Conservation (phyloP, 352 stramenopile genomes). For the Ochromonadaceae sp. region DNA sequence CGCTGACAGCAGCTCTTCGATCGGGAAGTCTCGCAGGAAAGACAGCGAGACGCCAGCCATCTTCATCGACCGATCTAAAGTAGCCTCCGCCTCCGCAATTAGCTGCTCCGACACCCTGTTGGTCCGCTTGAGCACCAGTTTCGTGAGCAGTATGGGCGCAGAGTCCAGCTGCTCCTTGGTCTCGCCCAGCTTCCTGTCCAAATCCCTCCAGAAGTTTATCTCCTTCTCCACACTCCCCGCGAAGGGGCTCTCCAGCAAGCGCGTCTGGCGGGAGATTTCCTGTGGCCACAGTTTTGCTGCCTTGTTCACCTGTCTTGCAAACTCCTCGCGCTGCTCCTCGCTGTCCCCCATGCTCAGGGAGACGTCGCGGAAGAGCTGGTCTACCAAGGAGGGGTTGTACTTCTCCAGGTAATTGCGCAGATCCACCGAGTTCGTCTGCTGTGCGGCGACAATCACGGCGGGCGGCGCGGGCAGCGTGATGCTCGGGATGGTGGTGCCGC, state of each 20-base stretch:
- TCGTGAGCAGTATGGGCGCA: constrained; percentile 48
- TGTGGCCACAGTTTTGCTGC: constrained; percentile 5
- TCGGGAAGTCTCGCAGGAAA: constrained; percentile 70
- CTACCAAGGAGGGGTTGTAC: constrained; percentile 19
- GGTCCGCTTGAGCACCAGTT: constrained; percentile 68
- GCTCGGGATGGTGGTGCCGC: constrained; percentile 81
- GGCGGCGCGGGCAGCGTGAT: constrained; percentile 68
- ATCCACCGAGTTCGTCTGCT: constrained; percentile 28
- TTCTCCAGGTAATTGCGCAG: constrained; percentile 26
- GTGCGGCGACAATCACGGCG: constrained; percentile 55
- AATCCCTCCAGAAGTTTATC: constrained; percentile 83
- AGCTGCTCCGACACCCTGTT: constrained; percentile 71
- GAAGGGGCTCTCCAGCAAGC: constrained; percentile 31
- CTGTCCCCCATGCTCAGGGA: not conserved
- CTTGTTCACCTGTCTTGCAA: constrained; percentile 8
- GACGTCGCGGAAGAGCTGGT: constrained; percentile 11
- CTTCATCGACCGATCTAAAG: constrained; percentile 58
- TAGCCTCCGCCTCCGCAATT: constrained; percentile 70
- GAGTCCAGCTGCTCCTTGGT: constrained; percentile 49
- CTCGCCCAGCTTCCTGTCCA: constrained; percentile 61
- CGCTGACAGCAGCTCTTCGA: constrained; percentile 70
- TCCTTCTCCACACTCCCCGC: constrained; percentile 68
- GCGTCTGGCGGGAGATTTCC: constrained; percentile 5
- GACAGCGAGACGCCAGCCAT: constrained; percentile 66
- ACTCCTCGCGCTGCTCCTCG: constrained; percentile 6